phyloP scores from a whole-genome alignment of 2,329 filamentous ascomycete species.

The Bipolaris gigantea region DNA sequence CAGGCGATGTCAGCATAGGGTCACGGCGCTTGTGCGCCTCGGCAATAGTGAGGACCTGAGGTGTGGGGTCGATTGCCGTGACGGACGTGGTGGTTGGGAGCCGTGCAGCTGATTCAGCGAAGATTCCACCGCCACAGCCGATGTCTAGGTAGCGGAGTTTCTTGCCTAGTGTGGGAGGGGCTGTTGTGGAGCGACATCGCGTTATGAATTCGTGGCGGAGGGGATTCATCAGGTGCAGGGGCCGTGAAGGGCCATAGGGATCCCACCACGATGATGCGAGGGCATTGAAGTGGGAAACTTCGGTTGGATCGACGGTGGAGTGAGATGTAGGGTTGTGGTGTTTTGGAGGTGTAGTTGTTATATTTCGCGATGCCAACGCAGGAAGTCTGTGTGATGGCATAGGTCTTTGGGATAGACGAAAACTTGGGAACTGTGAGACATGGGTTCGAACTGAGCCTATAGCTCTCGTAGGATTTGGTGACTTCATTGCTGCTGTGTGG shows the following conservation, averaged over 20 bases:
- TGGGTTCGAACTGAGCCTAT: constrained; percentile 14
- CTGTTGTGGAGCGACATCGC: constrained; percentile 59
- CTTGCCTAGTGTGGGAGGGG: constrained; percentile 37
- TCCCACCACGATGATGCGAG: constrained; percentile 98
- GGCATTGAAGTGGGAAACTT: constrained; percentile 91
- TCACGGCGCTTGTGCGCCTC: constrained; percentile 74
- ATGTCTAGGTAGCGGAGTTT: constrained; percentile 80
- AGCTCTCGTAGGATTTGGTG: constrained; percentile 8
- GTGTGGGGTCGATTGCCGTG: constrained; percentile 76
- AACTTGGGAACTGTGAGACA: not conserved
- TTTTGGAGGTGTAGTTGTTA: constrained; percentile 19
- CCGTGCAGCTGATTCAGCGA: constrained; percentile 82
- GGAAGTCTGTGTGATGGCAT: not conserved
- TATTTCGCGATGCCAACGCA: constrained; percentile 13
- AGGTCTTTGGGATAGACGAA: not conserved
- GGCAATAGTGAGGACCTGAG: constrained; percentile 74
- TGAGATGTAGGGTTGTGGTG: constrained; percentile 21
- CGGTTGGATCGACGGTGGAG: constrained; percentile 70
- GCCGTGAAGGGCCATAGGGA: constrained; percentile 84
- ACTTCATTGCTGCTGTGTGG: constrained; percentile 13
- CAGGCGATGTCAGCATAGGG: constrained; percentile 62
- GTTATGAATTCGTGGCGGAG: constrained; percentile 90
- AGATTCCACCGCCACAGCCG: constrained; percentile 95
- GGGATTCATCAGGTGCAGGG: constrained; percentile 97
- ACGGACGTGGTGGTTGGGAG: constrained; percentile 65